Evolutionary conservation across 345 rosid species (phyloP).

Genomic region (Microthlaspi erraticum): DNA sequence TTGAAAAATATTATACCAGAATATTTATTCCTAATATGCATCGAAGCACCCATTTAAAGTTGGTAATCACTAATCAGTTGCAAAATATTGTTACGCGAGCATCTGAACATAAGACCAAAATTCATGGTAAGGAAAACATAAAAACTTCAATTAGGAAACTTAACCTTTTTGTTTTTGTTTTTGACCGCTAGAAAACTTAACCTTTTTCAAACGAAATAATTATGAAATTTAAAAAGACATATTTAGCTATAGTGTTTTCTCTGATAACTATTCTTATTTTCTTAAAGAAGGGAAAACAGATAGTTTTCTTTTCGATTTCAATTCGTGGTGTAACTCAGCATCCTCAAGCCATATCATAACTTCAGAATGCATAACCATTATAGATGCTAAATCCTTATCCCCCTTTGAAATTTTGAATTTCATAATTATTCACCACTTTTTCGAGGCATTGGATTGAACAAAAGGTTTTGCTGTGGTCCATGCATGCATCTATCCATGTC

Average conservation of each 20-base stretch:
- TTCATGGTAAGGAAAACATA: not conserved
- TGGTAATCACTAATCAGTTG: not conserved
- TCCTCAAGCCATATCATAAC: not conserved
- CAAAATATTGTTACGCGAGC: not conserved
- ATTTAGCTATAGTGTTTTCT: not conserved
- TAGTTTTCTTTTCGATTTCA: not conserved
- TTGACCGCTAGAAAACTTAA: too few species aligned
- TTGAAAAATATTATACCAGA: too few species aligned
- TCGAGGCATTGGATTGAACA: constrained; percentile 33
- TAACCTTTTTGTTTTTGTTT: too few species aligned
- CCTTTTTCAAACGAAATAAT: too few species aligned
- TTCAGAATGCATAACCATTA: not conserved
- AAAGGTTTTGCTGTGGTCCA: constrained; percentile 39
- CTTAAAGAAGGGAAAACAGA: not conserved
- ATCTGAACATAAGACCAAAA: not conserved
- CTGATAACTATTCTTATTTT: not conserved
- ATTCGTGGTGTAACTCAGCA: constrained; percentile 1
- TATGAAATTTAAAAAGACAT: too few species aligned
- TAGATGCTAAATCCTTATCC: not conserved
- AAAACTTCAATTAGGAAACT: not conserved
- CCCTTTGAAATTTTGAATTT: not conserved
- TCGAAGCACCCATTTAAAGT: not conserved
- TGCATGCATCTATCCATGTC: constrained; percentile 32
- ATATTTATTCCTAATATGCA: not conserved
- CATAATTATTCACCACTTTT: constrained; percentile 17